A percentile compares a stretch with the other conserved stretches of the same genome.
These are phyloP conservation scores for Ichthyophthirius multifiliis DNA, from an alignment of 169 alveolate species.

Conservation along the genomic window DNA sequence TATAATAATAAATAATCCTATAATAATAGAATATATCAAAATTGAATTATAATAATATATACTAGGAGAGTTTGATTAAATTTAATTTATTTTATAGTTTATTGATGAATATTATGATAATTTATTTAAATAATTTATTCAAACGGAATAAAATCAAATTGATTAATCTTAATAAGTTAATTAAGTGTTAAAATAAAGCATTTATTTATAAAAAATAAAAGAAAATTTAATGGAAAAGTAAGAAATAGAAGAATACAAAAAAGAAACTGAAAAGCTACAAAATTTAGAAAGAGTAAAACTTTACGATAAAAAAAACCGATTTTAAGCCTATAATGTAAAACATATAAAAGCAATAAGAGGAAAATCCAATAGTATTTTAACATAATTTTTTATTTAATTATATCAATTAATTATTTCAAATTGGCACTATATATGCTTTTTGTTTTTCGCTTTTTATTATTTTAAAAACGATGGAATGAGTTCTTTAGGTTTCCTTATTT, in stretches of 20 bases:
- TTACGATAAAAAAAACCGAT: not conserved
- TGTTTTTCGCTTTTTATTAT: not conserved
- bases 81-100: not conserved
- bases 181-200: not conserved
- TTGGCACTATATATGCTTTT: not conserved
- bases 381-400: not conserved
- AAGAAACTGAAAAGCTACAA: not conserved
- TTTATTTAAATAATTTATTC: not conserved
- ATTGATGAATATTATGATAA: not conserved
- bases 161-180: not conserved
- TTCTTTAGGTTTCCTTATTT: not conserved
- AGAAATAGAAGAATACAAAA: not conserved
- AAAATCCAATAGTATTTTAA: too few species aligned
- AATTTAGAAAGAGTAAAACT: not conserved
- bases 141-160: not conserved
- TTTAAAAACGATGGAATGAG: not conserved
- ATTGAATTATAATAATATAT: not conserved
- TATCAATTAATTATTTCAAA: not conserved
- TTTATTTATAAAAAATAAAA: too few species aligned
- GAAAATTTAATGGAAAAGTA: not conserved
- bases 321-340: not conserved
- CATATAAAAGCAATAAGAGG: not conserved
- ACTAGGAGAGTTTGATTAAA: not conserved
- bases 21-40: not conserved
- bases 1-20: not conserved